Base-by-base conservation (phyloP, 805 yeast genomes). In the Pichia ethanolica region DNA sequence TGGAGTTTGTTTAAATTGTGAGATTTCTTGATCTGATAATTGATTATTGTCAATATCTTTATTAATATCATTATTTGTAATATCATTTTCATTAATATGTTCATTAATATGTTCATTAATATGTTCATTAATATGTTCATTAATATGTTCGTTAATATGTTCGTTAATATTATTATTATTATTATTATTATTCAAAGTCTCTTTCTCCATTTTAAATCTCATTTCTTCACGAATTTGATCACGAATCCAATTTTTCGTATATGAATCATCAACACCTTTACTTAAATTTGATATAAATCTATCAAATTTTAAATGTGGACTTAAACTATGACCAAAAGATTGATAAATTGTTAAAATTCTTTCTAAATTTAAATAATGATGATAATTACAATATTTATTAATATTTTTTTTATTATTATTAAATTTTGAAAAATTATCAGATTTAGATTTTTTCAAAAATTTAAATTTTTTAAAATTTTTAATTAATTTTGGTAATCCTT, bases 261-360 rank as follows among this genome's bases (percentile, higher is more conserved):
- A 66, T 14, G 69, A 64, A 5, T 60, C 63, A 53, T 63, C 65
- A 12, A 86, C 82, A 39, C 79, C 71, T 13, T 71, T 66, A 39
- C 74, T 70, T 44, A 82, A 65, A 56, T 83, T 65, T 27, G 72
- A 70, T 1, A 84, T 66, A 58, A 89, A 82, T 62, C 87, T 95
- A 43, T 71, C 70, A 55, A 89, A 86, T 53, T 78, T 82, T 13
- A 93, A 88, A 67, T 84, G 86, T 5, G 97, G 95, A 60, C 76
- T 88, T 37, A 89, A 58, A 26, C 75, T 70, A 62, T 86, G 91
- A 0, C 84, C 89, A 90, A 91, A 86, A 35, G 81, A 58, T 64
- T 84, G 89, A 62, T 83, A 86, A 36, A 75, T 70, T 33, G 73
- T 72, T 7, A 84, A 62, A 7, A 86, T 61, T 35, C 71, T 66